Evolutionary conservation across 108 stramenopile genomes (phyloP).

Genomic region (Stephanodiscus triporus): DNA sequence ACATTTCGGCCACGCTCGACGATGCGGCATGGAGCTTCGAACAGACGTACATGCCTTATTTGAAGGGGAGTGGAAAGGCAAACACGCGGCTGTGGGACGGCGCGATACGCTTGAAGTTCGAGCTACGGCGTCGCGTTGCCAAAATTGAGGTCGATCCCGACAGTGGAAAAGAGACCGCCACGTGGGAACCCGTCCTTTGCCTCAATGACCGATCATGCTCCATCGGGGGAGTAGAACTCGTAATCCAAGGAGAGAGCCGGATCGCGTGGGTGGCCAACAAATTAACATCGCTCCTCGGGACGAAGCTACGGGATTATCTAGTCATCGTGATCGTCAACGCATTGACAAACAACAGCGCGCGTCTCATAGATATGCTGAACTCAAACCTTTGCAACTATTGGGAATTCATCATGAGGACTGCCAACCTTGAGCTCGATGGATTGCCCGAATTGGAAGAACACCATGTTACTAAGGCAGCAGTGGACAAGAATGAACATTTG

Average conservation of each 20-base stretch:
- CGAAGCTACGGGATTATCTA: slow-evolving; percentile 79
- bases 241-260: slow-evolving; percentile 77
- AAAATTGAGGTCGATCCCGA: slow-evolving; percentile 25
- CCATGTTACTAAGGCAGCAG: slow-evolving; percentile 63
- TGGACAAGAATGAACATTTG: slow-evolving; percentile 47
- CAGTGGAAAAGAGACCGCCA: slow-evolving; percentile 19
- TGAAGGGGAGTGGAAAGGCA: slow-evolving; percentile 83
- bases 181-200: slow-evolving; percentile 88
- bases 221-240: slow-evolving; percentile 77
- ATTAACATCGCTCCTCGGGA: slow-evolving; percentile 77
- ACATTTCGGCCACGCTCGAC: slow-evolving; percentile 83
- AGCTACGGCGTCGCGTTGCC: slow-evolving; percentile 63
- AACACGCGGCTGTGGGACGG: slow-evolving; percentile 80
- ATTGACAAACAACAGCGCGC: slow-evolving; percentile 74
- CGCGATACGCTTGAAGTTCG: slow-evolving; percentile 82
- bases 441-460: slow-evolving; percentile 56
- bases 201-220: slow-evolving; percentile 77
- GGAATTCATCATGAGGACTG: slow-evolving; percentile 81
- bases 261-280: slow-evolving; percentile 88
- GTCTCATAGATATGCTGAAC: slow-evolving; percentile 81
- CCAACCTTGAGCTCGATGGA: slow-evolving; percentile 64
- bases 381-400: slow-evolving; percentile 71
- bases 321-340: slow-evolving; percentile 68
- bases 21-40: slow-evolving; percentile 87
- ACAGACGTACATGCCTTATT: slow-evolving; percentile 91